Evolutionary conservation across 352 stramenopile species (phyloP), one percentile per base, ranked within the genome.

Genomic region (Pythium pyrilobum): DNA sequence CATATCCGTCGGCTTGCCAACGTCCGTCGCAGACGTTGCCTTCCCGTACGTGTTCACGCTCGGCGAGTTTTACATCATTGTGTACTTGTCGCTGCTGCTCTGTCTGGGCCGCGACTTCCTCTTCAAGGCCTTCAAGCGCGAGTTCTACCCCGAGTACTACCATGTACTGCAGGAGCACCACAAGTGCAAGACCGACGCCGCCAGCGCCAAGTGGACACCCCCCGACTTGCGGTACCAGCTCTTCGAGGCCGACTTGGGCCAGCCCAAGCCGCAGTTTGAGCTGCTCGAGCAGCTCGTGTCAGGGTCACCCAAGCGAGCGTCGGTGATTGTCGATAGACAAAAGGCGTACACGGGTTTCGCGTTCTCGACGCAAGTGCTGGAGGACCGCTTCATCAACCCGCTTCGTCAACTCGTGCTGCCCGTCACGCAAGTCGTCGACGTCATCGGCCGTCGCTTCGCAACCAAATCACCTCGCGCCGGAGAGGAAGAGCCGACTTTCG

Each of bases 111-210:
- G 84, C 0, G 84, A 92, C 46, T 89, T 95, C 42, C 59, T 95
- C 0, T 90, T 75, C 68, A 95, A 92, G 45, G 80, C 77, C 5
- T 92, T 81, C 56, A 95, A 95, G 67, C 82, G 82, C 4, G 81
- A 95, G 54, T 75, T 90, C 59, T 55, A 69, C 11, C 84, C 84
- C 2, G 84, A 95, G 49, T 95, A 95, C 65, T 95, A 95, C 63
- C 84, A 95, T 56, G 77, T 95, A 24, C 61, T 95, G 18, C 84
- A 92, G 53, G 84, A 95, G 45, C 72, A 85, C 50, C 74, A 92
- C 48, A 54, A 67, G 56, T 54, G 56, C 51, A 69, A 76, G 21
- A 62, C 76, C 2, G 64, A 67, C 36, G 39, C 59, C 2, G 76
- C 72, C 0, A 71, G 70, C 7, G 74, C 77, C 23, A 67, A 76